These are phyloP conservation scores for Aeschynomene evenia DNA, from an alignment of 306 rosid species.

Conservation along the genomic window DNA sequence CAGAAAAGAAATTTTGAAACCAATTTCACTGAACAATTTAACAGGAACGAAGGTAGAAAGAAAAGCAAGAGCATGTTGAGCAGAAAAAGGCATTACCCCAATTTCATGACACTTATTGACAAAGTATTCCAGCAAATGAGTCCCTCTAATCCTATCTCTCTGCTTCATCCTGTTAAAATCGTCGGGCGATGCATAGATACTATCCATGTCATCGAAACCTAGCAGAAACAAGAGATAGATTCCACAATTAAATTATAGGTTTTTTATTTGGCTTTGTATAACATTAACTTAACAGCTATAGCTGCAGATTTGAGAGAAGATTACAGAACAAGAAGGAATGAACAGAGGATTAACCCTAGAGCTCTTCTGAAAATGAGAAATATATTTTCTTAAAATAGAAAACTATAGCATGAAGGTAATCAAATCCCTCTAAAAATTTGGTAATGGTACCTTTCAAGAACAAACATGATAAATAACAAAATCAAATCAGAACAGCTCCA, in stretches of 20 bases:
- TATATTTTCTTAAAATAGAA: neutral
- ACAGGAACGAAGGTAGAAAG: neutral
- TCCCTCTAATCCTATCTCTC: conserved; percentile 58
- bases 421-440: neutral
- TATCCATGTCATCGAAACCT: conserved; percentile 86
- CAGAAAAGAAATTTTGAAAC: neutral
- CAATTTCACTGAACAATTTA: neutral
- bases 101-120: conserved; percentile 79
- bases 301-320: neutral
- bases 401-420: neutral
- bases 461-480: neutral
- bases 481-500: neutral
- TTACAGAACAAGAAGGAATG: neutral
- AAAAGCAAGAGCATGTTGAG: neutral
- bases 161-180: conserved; percentile 63
- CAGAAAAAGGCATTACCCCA: conserved; percentile 60
- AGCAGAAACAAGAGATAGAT: conserved; percentile 21
- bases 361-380: neutral
- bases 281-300: neutral
- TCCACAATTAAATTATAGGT: conserved; percentile 4
- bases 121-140: conserved; percentile 78
- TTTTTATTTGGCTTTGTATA: conserved; percentile 5
- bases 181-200: conserved; percentile 79
- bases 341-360: neutral
- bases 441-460: neutral